phyloP scores from a whole-genome alignment of 2,329 filamentous ascomycete species.

The Diaporthe sp. region DNA sequence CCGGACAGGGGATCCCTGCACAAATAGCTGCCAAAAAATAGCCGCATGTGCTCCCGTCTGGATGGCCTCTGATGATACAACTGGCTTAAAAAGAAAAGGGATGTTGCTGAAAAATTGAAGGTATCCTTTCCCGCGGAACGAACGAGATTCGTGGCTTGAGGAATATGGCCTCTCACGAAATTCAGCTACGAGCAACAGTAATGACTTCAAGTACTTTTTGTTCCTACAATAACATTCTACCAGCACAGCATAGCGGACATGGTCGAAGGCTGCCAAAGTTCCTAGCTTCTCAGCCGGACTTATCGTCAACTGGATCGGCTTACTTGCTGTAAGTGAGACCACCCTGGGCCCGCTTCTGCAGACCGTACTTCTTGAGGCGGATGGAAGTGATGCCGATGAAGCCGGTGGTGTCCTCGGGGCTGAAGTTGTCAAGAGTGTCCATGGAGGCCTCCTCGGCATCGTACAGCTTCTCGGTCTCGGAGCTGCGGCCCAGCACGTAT shows the following conservation, averaged over 20 bases:
- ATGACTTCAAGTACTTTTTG: neutral
- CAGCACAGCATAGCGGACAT: neutral
- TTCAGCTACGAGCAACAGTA: neutral
- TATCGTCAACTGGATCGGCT: neutral
- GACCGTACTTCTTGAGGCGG: slow-evolving; percentile 54
- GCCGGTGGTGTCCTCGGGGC: slow-evolving; percentile 40
- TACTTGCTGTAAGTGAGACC: slow-evolving; percentile 33
- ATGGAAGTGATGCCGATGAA: slow-evolving; percentile 68
- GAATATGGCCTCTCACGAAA: neutral
- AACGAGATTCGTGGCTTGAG: neutral
- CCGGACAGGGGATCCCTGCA: slow-evolving; percentile 22
- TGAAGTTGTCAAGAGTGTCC: slow-evolving; percentile 42
- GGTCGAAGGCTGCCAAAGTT: neutral
- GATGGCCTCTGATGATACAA: neutral
- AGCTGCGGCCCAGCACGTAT: slow-evolving; percentile 57
- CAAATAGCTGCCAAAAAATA: neutral
- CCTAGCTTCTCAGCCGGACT: neutral
- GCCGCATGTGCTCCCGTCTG: neutral
- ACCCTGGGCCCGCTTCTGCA: slow-evolving; percentile 38
- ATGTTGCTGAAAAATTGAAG: neutral
- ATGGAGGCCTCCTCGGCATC: slow-evolving; percentile 59
- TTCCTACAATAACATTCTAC: slow-evolving; percentile 11
- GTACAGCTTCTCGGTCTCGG: slow-evolving; percentile 61
- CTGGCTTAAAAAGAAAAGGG: neutral
- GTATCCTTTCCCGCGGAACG: neutral